Evolutionary conservation across 352 stramenopile species (phyloP).

Genomic region (Globisporangium echinulatum): DNA sequence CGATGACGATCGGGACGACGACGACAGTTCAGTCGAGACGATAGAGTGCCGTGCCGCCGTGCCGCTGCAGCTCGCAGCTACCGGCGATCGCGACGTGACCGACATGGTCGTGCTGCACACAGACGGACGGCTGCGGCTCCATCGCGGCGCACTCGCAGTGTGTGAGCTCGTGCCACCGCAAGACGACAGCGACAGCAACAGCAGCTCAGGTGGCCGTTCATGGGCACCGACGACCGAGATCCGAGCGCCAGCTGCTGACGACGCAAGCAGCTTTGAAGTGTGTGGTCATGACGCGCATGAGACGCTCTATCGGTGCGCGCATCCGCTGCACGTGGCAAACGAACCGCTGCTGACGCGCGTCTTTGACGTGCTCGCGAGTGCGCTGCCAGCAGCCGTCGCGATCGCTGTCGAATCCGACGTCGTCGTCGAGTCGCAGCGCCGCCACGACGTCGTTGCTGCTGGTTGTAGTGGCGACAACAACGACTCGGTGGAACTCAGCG

Average conservation of each 20-base stretch:
- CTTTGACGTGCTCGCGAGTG: constrained; percentile 24
- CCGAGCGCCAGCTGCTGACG: constrained; percentile 15
- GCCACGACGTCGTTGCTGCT: neutral
- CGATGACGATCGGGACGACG: neutral
- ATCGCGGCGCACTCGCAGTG: constrained; percentile 25
- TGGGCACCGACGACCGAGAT: constrained; percentile 19
- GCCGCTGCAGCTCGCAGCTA: constrained; percentile 16
- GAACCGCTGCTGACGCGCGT: constrained; percentile 24
- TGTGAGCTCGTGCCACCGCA: constrained; percentile 23
- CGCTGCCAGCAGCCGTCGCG: constrained; percentile 15
- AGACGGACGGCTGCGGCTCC: constrained; percentile 22
- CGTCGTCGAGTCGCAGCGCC: neutral
- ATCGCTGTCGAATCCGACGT: constrained; percentile 7
- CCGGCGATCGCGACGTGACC: neutral
- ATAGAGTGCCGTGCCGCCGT: constrained; percentile 33
- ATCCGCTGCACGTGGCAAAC: constrained; percentile 28
- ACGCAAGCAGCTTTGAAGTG: constrained; percentile 24
- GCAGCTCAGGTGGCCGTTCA: neutral
- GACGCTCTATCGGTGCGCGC: constrained; percentile 27
- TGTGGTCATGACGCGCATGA: constrained; percentile 13
- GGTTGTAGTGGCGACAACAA: neutral
- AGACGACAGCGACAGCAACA: constrained; percentile 1
- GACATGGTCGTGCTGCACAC: constrained; percentile 43
- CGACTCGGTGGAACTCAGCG: neutral
- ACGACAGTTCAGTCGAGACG: neutral